phyloP scores from a whole-genome alignment of 2,329 filamentous ascomycete species.

The Phaeoacremonium minimum region DNA sequence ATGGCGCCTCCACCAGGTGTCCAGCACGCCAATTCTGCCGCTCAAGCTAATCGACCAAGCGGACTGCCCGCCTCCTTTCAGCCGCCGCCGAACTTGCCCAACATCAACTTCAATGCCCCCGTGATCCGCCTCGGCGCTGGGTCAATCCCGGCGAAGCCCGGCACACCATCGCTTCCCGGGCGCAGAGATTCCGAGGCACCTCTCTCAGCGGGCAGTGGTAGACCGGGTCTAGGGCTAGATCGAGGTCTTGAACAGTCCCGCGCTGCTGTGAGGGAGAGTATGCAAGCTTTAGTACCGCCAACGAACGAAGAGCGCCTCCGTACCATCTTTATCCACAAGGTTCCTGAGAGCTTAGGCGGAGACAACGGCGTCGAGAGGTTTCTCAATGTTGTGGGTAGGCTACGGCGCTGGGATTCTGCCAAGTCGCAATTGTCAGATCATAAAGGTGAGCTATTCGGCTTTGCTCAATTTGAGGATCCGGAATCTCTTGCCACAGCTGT shows the following conservation, averaged over 20 bases:
- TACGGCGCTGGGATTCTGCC: slow-evolving; percentile 82
- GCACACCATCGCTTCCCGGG: slow-evolving; percentile 29
- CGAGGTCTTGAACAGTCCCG: slow-evolving; percentile 64
- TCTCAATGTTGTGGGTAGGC: slow-evolving; percentile 68
- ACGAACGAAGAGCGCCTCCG: slow-evolving; percentile 87
- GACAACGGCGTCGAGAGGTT: slow-evolving; percentile 79
- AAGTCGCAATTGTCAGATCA: slow-evolving; percentile 58
- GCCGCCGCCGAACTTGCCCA: slow-evolving; percentile 85
- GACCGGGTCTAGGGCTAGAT: slow-evolving; percentile 55
- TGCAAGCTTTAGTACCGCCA: slow-evolving; percentile 73
- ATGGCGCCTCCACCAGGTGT: slow-evolving; percentile 75
- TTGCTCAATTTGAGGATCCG: slow-evolving; percentile 90
- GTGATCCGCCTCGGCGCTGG: slow-evolving; percentile 85
- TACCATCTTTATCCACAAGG: slow-evolving; percentile 84
- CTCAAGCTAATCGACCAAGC: slow-evolving; percentile 75
- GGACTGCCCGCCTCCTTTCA: slow-evolving; percentile 81
- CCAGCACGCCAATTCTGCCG: slow-evolving; percentile 62
- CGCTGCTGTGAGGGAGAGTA: slow-evolving; percentile 61
- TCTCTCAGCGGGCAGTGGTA: slow-evolving; percentile 26
- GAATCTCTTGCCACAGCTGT: slow-evolving; percentile 83
- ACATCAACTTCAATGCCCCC: slow-evolving; percentile 97
- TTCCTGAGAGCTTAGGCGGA: slow-evolving; percentile 72
- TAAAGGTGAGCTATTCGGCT: slow-evolving; percentile 84
- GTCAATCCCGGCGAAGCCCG: slow-evolving; percentile 57
- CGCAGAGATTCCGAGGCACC: slow-evolving; percentile 41